Base-by-base conservation (phyloP, 1,284 basidiomycete genomes). In the Stygiomarasmius scandens region DNA sequence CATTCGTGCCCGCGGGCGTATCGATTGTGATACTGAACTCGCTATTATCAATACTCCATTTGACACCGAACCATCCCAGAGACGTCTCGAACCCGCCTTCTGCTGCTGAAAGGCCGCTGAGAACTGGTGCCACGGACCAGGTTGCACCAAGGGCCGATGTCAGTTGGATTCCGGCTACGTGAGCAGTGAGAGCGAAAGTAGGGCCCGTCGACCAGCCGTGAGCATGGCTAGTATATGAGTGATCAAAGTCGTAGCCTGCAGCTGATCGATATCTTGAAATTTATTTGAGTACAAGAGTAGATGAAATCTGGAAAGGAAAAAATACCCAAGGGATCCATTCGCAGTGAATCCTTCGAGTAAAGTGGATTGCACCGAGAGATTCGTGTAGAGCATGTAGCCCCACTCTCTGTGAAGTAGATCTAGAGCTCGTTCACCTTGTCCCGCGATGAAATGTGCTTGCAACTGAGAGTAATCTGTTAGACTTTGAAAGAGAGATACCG, bases 331-430 rank as follows among this genome's bases (percentile, higher is more conserved):
- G 3, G 80, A 81, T 6, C 80, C 80, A 61, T 83, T 80, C 1
- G 75, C 72, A 2, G 79, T 81, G 64, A 76, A 81, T 0, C 80
- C 81, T 64, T 83, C 81, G 14, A 82, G 71, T 10, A 83, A 68
- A 1, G 78, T 80, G 6, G 80, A 82, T 56, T 81, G 75, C 2
- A 81, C 79, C 56, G 76, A 79, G 52, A 81, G 61, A 59, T 78
- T 77, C 5, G 79, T 81, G 67, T 80, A 78, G 22, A 82, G 67
- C 77, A 82, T 82, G 63, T 81, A 83, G 1, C 81, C 81, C 81
- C 81, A 82, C 63, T 80, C 75, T 27, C 73, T 71, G 19, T 71
- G 73, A 11, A 83, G 61, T 8, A 83, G 70, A 58, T 81, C 79
- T 65, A 83, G 72, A 2, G 79, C 80, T 19, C 77, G 71, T 19